Conservation (phyloP, 1,284 basidiomycete genomes). For the Pseudozyma sp. region DNA sequence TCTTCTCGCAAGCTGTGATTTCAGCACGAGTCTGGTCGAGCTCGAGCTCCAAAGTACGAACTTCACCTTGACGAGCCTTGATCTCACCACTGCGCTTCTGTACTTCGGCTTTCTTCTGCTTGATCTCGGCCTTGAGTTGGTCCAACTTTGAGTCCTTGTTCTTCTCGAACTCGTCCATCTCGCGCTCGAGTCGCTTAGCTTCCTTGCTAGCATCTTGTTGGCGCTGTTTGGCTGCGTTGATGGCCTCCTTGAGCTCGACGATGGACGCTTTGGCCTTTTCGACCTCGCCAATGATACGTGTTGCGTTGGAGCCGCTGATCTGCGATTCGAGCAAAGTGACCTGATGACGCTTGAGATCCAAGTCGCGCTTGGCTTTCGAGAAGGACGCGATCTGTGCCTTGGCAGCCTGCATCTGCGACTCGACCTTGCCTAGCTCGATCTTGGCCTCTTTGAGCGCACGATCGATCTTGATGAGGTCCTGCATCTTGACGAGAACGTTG, state of each 20-base stretch:
- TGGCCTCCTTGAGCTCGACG: slow-evolving; percentile 76
- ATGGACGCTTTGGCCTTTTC: slow-evolving; percentile 79
- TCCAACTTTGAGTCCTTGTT: slow-evolving; percentile 97
- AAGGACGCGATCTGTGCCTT: slow-evolving; percentile 76
- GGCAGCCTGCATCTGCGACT: slow-evolving; percentile 74
- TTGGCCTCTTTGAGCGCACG: slow-evolving; percentile 74
- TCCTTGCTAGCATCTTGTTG: slow-evolving; percentile 82
- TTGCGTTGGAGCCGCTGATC: slow-evolving; percentile 86
- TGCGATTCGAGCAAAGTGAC: slow-evolving; percentile 85
- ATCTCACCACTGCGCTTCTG: slow-evolving; percentile 83
- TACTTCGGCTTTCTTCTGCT: slow-evolving; percentile 81
- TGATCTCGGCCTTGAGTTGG: slow-evolving; percentile 85
- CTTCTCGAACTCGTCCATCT: slow-evolving; percentile 98
- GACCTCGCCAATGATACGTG: slow-evolving; percentile 83
- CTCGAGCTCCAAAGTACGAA: slow-evolving; percentile 87
- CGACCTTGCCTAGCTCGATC: slow-evolving; percentile 73
- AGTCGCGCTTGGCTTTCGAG: slow-evolving; percentile 77
- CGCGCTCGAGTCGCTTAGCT: slow-evolving; percentile 86
- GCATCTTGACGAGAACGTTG: slow-evolving; percentile 85
- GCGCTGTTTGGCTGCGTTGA: slow-evolving; percentile 79
- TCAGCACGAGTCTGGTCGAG: slow-evolving; percentile 88
- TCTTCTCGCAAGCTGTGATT: slow-evolving; percentile 75
- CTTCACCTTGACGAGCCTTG: slow-evolving; percentile 87
- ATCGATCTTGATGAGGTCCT: slow-evolving; percentile 79
- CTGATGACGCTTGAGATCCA: slow-evolving; percentile 92